Conservation (phyloP, 2,329 filamentous ascomycete species). For the Beauveria pseudobassiana region DNA sequence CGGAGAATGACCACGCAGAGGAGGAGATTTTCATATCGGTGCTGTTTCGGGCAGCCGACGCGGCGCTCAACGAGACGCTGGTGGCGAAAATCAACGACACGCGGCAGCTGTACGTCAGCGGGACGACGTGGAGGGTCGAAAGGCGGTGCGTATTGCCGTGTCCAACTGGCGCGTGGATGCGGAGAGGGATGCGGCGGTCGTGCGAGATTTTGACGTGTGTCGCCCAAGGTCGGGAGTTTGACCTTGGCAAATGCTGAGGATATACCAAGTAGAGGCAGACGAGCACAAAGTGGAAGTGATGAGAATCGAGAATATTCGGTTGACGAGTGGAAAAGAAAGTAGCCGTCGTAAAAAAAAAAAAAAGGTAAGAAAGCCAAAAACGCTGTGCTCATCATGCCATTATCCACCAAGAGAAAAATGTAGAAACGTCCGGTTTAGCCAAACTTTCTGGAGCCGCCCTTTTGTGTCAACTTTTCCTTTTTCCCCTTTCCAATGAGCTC, state of each 20-base stretch:
- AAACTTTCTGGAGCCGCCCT: constrained; percentile 49
- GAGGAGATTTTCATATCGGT: constrained; percentile 54
- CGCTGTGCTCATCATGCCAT: constrained; percentile 1
- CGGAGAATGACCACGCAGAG: constrained; percentile 25
- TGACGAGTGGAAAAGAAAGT: too few relatives aligned
- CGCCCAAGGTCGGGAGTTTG: constrained; percentile 25
- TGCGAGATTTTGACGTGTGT: constrained; percentile 55
- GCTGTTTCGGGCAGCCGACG: constrained; percentile 66
- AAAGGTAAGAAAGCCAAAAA: neutral
- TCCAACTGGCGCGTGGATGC: constrained; percentile 76
- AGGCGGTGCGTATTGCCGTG: constrained; percentile 76
- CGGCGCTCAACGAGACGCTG: constrained; percentile 54
- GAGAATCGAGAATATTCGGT: neutral
- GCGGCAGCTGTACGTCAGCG: constrained; percentile 72
- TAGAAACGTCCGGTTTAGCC: constrained; percentile 30
- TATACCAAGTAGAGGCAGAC: neutral
- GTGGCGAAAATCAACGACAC: constrained; percentile 65
- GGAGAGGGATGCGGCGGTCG: constrained; percentile 56
- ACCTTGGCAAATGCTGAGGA: constrained; percentile 15
- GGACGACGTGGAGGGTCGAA: constrained; percentile 68
- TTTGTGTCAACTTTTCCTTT: constrained; percentile 34
- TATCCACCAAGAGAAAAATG: neutral
- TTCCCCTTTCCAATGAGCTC: constrained; percentile 52
- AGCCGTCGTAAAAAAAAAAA: neutral
- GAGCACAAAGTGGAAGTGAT: neutral